These are phyloP conservation scores for Ogataea thermomethanolica DNA, from an alignment of 805 yeast species.

Conservation along the genomic window DNA sequence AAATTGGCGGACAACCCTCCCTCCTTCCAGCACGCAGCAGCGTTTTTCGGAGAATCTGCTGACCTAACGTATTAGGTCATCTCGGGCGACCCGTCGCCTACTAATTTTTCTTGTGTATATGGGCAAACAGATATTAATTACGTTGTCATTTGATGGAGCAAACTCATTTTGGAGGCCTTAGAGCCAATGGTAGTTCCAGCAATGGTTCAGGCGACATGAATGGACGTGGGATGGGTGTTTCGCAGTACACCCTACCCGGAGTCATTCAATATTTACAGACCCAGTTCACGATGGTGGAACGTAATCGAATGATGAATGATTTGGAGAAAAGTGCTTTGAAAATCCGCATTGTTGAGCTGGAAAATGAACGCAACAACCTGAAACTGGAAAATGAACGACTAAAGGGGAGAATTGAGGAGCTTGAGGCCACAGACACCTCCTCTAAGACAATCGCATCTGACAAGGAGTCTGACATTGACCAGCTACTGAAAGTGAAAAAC, in stretches of 20 bases:
- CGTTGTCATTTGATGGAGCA: conserved; percentile 16
- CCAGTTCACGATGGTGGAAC: conserved; percentile 49
- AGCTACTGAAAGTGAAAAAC: conserved; percentile 19
- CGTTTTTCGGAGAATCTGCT: background rate
- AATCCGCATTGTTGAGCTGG: conserved; percentile 47
- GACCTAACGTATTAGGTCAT: conserved; percentile 2
- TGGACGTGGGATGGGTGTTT: conserved; percentile 4
- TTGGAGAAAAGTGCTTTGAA: conserved; percentile 50
- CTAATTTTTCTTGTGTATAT: conserved; percentile 2
- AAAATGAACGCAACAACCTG: conserved; percentile 48
- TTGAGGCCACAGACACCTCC: conserved; percentile 32
- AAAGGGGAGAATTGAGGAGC: conserved; percentile 34
- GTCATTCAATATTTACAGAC: conserved; percentile 56
- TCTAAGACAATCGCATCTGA: conserved; percentile 1
- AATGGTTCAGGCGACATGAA: conserved; percentile 4
- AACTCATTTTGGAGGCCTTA: conserved; percentile 16
- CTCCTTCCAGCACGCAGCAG: conserved; percentile 13
- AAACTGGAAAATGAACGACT: conserved; percentile 41
- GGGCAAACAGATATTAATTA: conserved; percentile 6
- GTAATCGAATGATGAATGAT: conserved; percentile 47
- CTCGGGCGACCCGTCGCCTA: background rate
- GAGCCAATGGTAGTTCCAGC: conserved; percentile 8
- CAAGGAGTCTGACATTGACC: conserved; percentile 9
- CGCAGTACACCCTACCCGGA: conserved; percentile 49
- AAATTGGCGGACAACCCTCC: conserved; percentile 9